Percentiles rank a stretch among this genome's conserved stretches.
Conservation (phyloP, 495 filamentous ascomycete species). For the Penicillium soppii region DNA sequence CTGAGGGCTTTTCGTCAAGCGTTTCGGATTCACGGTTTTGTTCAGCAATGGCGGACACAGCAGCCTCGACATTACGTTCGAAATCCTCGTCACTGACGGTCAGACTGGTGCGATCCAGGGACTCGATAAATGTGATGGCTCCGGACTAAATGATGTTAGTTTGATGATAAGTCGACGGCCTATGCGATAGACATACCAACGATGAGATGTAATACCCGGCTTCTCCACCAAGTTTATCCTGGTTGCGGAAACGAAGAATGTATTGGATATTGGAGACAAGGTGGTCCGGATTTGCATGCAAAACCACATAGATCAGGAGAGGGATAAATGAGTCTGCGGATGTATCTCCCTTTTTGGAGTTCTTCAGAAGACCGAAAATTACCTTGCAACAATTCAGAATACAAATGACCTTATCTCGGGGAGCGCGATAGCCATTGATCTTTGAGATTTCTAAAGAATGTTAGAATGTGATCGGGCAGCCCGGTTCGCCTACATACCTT, state of each 20-base stretch:
- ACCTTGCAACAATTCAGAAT: constrained; percentile 99
- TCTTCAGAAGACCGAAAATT: constrained; percentile 94
- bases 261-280: constrained; percentile 98
- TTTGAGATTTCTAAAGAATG: constrained; percentile 73
- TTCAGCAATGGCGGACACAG: constrained; percentile 95
- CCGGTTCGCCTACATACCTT: constrained; percentile 54
- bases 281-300: constrained; percentile 92
- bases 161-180: constrained; percentile 11
- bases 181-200: constrained; percentile 52
- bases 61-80: constrained; percentile 89
- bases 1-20: constrained; percentile 57
- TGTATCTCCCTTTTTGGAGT: constrained; percentile 80
- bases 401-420: constrained; percentile 97
- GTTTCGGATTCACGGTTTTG: constrained; percentile 62
- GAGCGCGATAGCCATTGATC: constrained; percentile 92
- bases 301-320: constrained; percentile 90
- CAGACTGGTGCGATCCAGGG: constrained; percentile 86
- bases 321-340: constrained; percentile 97
- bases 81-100: constrained; percentile 95
- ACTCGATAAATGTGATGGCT: constrained; percentile 95
- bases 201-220: constrained; percentile 98
- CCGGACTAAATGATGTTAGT: constrained; percentile 62
- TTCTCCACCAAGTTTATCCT: constrained; percentile 94
- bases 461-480: constrained; percentile 20
- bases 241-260: constrained; percentile 93